A percentile compares a stretch with the other conserved stretches of the same genome.
Evolutionary conservation across 164 flowering plant genomes (phyloP).

Genomic region (Akebia trifoliata): DNA sequence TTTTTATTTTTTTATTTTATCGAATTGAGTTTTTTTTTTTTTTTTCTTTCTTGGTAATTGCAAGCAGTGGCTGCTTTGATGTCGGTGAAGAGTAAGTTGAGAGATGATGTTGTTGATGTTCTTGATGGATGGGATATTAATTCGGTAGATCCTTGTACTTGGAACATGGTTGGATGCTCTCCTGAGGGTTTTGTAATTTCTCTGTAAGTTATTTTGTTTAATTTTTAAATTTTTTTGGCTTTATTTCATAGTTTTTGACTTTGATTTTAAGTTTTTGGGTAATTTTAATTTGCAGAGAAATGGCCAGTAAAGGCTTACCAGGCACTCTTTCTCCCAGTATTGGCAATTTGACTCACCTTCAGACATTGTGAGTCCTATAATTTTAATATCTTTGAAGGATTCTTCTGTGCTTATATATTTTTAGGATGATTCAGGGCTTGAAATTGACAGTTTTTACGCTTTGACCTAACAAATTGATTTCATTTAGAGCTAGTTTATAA

Average conservation of each 20-base stretch:
- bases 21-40: background rate
- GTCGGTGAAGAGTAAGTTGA: slow-evolving; percentile 76
- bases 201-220: slow-evolving; percentile 46
- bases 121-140: slow-evolving; percentile 96
- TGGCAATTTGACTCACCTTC: slow-evolving; percentile 80
- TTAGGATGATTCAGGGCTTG: background rate
- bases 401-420: background rate
- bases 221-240: background rate
- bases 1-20: background rate
- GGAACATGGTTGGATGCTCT: slow-evolving; percentile 91
- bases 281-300: slow-evolving; percentile 46
- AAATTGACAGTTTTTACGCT: too few relatives aligned
- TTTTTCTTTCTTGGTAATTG: background rate
- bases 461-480: background rate
- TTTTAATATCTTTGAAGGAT: too few relatives aligned
- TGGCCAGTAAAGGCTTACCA: slow-evolving; percentile 67
- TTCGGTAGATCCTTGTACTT: slow-evolving; percentile 97
- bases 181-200: slow-evolving; percentile 76
- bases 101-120: slow-evolving; percentile 41
- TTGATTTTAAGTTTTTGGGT: slow-evolving; percentile 3
- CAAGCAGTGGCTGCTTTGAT: slow-evolving; percentile 83
- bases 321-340: slow-evolving; percentile 77
- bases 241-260: background rate
- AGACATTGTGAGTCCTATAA: slow-evolving; percentile 60
- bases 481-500: too few relatives aligned